Evolutionary conservation across 2,329 filamentous ascomycete species (phyloP).

Genomic region (Rhinocladiella mackenziei): DNA sequence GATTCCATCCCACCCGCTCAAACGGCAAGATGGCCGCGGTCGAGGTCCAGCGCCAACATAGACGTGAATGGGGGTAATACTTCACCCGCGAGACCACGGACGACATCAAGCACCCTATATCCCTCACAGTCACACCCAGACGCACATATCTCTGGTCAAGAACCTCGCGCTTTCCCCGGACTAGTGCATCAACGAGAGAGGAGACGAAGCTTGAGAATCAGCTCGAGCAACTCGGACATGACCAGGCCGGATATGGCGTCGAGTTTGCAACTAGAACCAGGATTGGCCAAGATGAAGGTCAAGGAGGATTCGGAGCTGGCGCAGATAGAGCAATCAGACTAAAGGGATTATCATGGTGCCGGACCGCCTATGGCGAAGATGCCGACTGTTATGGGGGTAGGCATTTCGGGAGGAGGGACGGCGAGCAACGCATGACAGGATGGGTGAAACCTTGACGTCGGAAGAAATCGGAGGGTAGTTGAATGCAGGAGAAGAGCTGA

Average conservation of each 20-base stretch:
- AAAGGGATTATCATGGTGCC: too few relatives aligned
- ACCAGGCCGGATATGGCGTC: slow-evolving; percentile 24
- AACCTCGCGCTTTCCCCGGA: slow-evolving; percentile 43
- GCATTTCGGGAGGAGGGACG: too few relatives aligned
- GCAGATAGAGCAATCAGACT: slow-evolving; percentile 22
- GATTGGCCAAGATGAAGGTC: slow-evolving; percentile 26
- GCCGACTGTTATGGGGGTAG: too few relatives aligned
- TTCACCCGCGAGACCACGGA: slow-evolving; percentile 23
- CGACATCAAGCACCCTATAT: slow-evolving; percentile 19
- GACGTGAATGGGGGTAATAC: slow-evolving; percentile 12
- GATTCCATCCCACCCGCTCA: slow-evolving; percentile 26
- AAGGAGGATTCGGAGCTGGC: slow-evolving; percentile 24
- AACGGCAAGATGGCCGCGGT: slow-evolving; percentile 18
- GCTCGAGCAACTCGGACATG: slow-evolving; percentile 25
- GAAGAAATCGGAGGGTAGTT: slow-evolving; percentile 3
- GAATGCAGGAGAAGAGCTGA: too few relatives aligned
- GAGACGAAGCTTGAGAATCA: slow-evolving; percentile 28
- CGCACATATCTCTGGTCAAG: slow-evolving; percentile 29
- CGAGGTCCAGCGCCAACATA: slow-evolving; percentile 12
- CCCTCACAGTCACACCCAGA: slow-evolving; percentile 9
- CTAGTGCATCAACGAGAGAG: slow-evolving; percentile 40
- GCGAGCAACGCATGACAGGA: not conserved
- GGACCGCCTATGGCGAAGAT: too few relatives aligned
- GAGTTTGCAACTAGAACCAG: slow-evolving; percentile 27
- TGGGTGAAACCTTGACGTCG: not conserved